Evolutionary conservation across 2,329 filamentous ascomycete species (phyloP).

Genomic region (Colletotrichum sp.): DNA sequence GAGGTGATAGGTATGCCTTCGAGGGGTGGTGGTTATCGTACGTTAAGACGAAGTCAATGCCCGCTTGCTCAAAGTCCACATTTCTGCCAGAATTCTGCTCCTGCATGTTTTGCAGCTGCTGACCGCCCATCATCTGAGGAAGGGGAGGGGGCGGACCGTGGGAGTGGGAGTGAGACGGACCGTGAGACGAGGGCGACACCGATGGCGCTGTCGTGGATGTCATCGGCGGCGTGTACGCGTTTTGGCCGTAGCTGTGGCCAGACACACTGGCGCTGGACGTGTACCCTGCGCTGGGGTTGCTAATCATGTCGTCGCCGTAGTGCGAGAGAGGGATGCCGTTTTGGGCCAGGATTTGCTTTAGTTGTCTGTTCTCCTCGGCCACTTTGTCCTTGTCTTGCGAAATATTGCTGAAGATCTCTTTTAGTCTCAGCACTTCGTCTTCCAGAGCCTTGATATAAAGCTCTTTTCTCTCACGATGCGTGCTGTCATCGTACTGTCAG

Average conservation of each 20-base stretch:
- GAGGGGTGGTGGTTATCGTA: slow-evolving; percentile 67
- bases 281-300: slow-evolving; percentile 53
- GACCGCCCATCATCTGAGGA: slow-evolving; percentile 30
- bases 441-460: slow-evolving; percentile 94
- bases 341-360: slow-evolving; percentile 64
- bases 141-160: slow-evolving; percentile 23
- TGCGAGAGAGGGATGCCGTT: slow-evolving; percentile 50
- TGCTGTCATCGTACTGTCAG: slow-evolving; percentile 59
- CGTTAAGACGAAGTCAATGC: slow-evolving; percentile 91
- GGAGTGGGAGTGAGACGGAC: slow-evolving; percentile 21
- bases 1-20: slow-evolving; percentile 71
- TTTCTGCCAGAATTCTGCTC: slow-evolving; percentile 37
- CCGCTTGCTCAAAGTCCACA: slow-evolving; percentile 80
- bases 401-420: slow-evolving; percentile 80
- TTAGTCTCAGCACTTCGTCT: slow-evolving; percentile 86
- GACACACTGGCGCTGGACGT: slow-evolving; percentile 63
- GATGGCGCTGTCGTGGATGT: slow-evolving; percentile 49
- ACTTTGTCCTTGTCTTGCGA: slow-evolving; percentile 78
- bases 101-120: slow-evolving; percentile 32
- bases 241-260: slow-evolving; percentile 60
- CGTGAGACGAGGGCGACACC: slow-evolving; percentile 37
- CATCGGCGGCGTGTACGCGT: slow-evolving; percentile 54
- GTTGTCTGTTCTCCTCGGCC: slow-evolving; percentile 78
- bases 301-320: slow-evolving; percentile 47
- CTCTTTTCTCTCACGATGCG: slow-evolving; percentile 95